Percentiles rank a stretch among this genome's conserved stretches.
Conservation (phyloP, 2,329 filamentous ascomycete species). For the Pseudocercospora crystallina region DNA sequence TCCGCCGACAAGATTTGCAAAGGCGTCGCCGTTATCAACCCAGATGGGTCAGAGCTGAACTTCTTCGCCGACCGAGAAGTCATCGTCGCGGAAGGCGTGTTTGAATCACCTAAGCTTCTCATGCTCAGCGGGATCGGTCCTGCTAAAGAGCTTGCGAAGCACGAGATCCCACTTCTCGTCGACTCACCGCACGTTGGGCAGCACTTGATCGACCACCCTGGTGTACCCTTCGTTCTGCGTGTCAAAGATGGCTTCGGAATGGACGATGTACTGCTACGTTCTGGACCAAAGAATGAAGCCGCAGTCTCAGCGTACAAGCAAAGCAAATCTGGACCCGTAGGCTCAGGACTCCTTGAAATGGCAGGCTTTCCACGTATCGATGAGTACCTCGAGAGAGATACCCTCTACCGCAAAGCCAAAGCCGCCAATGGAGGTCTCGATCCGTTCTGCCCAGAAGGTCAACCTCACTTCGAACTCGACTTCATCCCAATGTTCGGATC, state of each 20-base stretch:
- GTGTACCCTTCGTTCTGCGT: conserved; percentile 36
- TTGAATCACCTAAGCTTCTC: conserved; percentile 64
- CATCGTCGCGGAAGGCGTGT: conserved; percentile 54
- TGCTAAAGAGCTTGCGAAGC: conserved; percentile 49
- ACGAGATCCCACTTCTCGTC: conserved; percentile 55
- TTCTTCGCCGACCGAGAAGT: conserved; percentile 40
- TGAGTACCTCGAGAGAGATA: conserved; percentile 50
- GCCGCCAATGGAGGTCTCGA: neutral
- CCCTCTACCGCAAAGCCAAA: conserved; percentile 43
- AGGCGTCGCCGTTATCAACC: neutral
- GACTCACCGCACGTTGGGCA: conserved; percentile 63
- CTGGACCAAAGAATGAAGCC: conserved; percentile 4
- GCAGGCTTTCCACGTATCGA: conserved; percentile 61
- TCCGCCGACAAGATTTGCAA: neutral
- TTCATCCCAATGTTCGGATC: neutral
- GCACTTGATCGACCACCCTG: conserved; percentile 61
- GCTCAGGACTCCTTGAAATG: conserved; percentile 50
- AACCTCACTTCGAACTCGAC: conserved; percentile 1
- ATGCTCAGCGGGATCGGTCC: conserved; percentile 66
- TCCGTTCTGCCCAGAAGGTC: neutral
- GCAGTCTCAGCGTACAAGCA: conserved; percentile 30
- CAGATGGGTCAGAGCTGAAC: too few species aligned
- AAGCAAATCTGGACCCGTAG: conserved; percentile 43
- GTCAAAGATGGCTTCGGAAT: conserved; percentile 24
- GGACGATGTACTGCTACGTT: conserved; percentile 6